Conservation (phyloP, 2,329 filamentous ascomycete genomes). For the Podosphaera fusca region DNA sequence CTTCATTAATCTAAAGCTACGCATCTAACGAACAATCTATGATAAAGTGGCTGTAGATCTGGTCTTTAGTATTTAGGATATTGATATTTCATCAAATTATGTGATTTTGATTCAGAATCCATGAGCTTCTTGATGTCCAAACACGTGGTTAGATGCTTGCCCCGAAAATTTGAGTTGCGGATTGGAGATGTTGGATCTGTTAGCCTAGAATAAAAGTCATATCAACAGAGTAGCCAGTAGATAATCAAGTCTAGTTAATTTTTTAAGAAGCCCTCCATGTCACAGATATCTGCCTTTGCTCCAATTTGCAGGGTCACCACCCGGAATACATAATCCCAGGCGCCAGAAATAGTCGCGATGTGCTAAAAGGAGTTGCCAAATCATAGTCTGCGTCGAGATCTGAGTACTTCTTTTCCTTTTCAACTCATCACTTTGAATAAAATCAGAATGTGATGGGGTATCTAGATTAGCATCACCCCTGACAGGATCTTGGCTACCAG, state of each 20-base stretch:
- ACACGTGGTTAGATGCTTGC: too few relatives aligned
- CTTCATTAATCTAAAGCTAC: too few relatives aligned
- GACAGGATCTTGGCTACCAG: too few relatives aligned
- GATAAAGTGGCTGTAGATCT: too few relatives aligned
- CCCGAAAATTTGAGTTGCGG: too few relatives aligned
- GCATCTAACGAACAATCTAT: too few relatives aligned
- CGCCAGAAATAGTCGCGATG: constrained; percentile 96
- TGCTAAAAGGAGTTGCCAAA: constrained; percentile 86
- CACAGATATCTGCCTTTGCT: constrained; percentile 26
- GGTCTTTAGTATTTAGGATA: too few relatives aligned
- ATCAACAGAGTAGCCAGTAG: neutral
- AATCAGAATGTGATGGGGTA: too few relatives aligned
- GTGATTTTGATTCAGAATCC: too few relatives aligned
- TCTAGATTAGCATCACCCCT: neutral
- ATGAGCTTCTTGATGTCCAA: too few relatives aligned
- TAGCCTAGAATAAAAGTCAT: neutral
- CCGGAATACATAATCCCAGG: constrained; percentile 69
- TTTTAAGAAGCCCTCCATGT: constrained; percentile 6
- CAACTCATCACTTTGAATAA: constrained; percentile 3
- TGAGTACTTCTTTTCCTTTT: constrained; percentile 11
- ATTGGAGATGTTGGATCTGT: neutral
- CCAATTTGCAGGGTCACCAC: constrained; percentile 49
- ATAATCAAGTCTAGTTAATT: neutral
- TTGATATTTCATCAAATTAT: too few relatives aligned
- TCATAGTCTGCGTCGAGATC: constrained; percentile 31